phyloP scores from a whole-genome alignment of 2,329 filamentous ascomycete genomes.

The Stagonosporopsis tanaceti region DNA sequence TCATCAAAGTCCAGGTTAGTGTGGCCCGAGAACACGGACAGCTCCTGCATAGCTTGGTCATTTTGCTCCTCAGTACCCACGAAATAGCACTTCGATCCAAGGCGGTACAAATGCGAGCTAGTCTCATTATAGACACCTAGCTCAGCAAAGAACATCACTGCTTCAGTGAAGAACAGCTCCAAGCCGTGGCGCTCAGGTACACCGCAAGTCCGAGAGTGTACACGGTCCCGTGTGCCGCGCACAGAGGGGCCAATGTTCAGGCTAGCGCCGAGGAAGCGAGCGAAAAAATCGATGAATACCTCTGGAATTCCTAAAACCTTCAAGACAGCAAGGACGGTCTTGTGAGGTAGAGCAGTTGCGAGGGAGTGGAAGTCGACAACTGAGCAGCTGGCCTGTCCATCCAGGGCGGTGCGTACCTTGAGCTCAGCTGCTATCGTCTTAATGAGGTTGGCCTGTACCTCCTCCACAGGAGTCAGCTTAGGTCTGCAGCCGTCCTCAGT shows the following conservation, averaged over 20 bases:
- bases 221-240: slow-evolving; percentile 27
- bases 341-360: slow-evolving; percentile 65
- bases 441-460: slow-evolving; percentile 34
- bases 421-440: slow-evolving; percentile 36
- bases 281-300: slow-evolving; percentile 67
- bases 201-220: slow-evolving; percentile 30
- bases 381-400: slow-evolving; percentile 22
- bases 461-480: slow-evolving; percentile 7
- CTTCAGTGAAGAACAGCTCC: slow-evolving; percentile 37
- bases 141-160: slow-evolving; percentile 41
- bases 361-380: slow-evolving; percentile 57
- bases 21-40: slow-evolving; percentile 24
- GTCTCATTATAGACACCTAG: slow-evolving; percentile 30
- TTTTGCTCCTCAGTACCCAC: slow-evolving; percentile 30
- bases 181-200: slow-evolving; percentile 33
- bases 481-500: slow-evolving; percentile 18
- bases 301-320: slow-evolving; percentile 66
- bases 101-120: slow-evolving; percentile 31
- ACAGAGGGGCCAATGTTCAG: slow-evolving; percentile 36
- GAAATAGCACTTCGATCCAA: slow-evolving; percentile 35
- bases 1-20: slow-evolving; percentile 27
- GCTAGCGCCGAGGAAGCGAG: slow-evolving; percentile 53
- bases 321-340: slow-evolving; percentile 65
- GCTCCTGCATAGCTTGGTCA: slow-evolving; percentile 5
- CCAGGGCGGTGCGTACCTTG: slow-evolving; percentile 30